These are phyloP conservation scores for Puccinia sorghi DNA, from an alignment of 1,284 basidiomycete genomes.

Conservation along the genomic window DNA sequence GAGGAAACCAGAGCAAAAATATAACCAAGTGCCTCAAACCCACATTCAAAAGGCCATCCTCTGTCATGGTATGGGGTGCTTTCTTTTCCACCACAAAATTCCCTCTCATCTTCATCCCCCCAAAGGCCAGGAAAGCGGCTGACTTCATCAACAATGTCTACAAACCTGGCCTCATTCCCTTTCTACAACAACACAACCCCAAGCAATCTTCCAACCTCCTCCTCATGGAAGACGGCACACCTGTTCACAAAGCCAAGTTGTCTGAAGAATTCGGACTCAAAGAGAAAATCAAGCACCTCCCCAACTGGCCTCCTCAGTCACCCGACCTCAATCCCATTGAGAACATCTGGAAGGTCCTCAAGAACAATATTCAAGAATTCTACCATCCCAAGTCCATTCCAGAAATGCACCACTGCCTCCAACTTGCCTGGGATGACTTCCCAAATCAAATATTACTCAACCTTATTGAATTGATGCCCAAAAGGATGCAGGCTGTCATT, in stretches of 20 bases:
- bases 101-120: conserved; percentile 1
- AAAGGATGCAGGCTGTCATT: conserved; percentile 17
- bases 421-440: conserved; percentile 22
- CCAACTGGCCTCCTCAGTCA: too few relatives aligned
- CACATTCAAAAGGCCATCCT: conserved; percentile 11
- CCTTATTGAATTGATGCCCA: conserved; percentile 16
- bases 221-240: conserved; percentile 31
- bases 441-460: neutral
- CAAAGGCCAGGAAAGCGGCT: neutral
- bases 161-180: neutral
- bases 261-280: too few relatives aligned
- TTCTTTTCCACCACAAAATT: neutral
- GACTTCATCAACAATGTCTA: conserved; percentile 10
- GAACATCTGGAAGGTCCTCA: conserved; percentile 37
- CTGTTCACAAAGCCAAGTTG: conserved; percentile 1
- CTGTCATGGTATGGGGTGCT: neutral
- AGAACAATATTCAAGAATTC: conserved; percentile 3
- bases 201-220: neutral
- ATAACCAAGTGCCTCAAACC: neutral
- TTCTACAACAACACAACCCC: neutral
- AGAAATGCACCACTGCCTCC: too few relatives aligned
- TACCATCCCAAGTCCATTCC: neutral
- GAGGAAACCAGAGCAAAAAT: neutral
- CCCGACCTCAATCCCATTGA: conserved; percentile 38
- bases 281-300: neutral